Base-by-base conservation (phyloP, 2,329 filamentous ascomycete genomes). In the Diplodia sapinea region DNA sequence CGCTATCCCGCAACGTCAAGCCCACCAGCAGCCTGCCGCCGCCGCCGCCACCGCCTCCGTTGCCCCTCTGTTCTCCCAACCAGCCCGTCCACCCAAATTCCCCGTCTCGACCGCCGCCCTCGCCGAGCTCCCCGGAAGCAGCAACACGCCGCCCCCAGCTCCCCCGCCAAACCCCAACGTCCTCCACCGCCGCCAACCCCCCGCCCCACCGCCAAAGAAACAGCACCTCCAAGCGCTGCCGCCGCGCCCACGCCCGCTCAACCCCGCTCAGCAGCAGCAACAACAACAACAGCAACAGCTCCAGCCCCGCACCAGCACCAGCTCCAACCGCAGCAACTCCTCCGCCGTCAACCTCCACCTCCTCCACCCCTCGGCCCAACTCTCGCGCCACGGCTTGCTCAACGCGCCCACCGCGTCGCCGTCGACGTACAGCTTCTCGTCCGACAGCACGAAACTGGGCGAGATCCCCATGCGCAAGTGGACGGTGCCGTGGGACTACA, bases 391-490 rank as follows among this genome's bases (percentile, higher is more conserved):
- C 59, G 64, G 47, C 56, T 13, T 36, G 33, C 33, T 36, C 33
- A 11, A 11, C 3, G 50, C 31, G 11, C n/a, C 13, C 2, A 20
- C 43, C n/a, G 65, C 70, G 0, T 81, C 79, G 2, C 78, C 76
- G 7, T 81, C 78, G 9, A 76, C 74, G 47, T 81, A 81, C 66
- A 82, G 81, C 1, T 78, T 82, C 66, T 78, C 80, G 5, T 81
- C 80, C 12, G 79, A 79, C 23, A 81, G 80, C 71, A 84, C 82
- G 3, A 82, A 82, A 72, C 74, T 84, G 9, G 82, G 82, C 52
- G 82, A 83, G 70, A 83, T 84, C 6, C 82, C 82, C 4, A 73
- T 82, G 72, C 75, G 78, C 47, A 77, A 78, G 56, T 83, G 82
- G 82, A 74, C 76, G 0, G 74, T 52, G 65, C 80, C 81, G 6